Evolutionary conservation across 2,329 filamentous ascomycete genomes (phyloP), one percentile per base, ranked within the genome.

Genomic region (Aspergillus brunneoviolaceus): DNA sequence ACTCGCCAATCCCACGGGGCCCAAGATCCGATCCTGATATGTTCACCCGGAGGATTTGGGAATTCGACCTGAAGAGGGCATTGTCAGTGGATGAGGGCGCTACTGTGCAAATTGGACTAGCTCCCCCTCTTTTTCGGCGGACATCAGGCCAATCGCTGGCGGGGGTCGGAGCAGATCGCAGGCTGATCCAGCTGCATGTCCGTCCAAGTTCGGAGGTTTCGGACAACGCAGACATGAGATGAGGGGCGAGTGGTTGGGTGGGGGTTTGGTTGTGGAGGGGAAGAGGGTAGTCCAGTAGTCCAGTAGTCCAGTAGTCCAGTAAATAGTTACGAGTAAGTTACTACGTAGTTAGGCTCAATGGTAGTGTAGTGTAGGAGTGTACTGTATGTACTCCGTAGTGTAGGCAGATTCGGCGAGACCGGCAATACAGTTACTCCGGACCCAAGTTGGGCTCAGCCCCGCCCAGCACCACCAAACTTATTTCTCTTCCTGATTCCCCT

Each of bases 401-500:
- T 29, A 29, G 27, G 6, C 7, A 29, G 5, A 29, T 29, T 29
- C 27, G 27, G 27, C 27, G 27, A 10, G 27, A 29, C 19, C 27
- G 21, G 27, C 21, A 25, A 25, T 12, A 29, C 23, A 21, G 21
- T 25, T 54, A n/a, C n/a, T 54, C 51, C 51, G 31, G 27, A 14
- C 27, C 35, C 10, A 25, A 39, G 45, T 45, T 51, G 52, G 31
- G 31, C 42, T 23, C 57, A 57, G 58, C 56, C 58, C 52, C 62
- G 58, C 60, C 60, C 60, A 57, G 54, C 57, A 58, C 55, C 57
- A 61, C 52, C 49, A 39, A 19, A 48, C 49, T 49, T 50, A 53
- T 51, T 62, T 53, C 54, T 60, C 50, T 60, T 52, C 54, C 64
- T 48, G 53, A 57, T 48, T 48, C 53, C 45, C 60, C 60, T 60